Evolutionary conservation across 257 asterid species (phyloP).

Genomic region (Solanum pennellii): DNA sequence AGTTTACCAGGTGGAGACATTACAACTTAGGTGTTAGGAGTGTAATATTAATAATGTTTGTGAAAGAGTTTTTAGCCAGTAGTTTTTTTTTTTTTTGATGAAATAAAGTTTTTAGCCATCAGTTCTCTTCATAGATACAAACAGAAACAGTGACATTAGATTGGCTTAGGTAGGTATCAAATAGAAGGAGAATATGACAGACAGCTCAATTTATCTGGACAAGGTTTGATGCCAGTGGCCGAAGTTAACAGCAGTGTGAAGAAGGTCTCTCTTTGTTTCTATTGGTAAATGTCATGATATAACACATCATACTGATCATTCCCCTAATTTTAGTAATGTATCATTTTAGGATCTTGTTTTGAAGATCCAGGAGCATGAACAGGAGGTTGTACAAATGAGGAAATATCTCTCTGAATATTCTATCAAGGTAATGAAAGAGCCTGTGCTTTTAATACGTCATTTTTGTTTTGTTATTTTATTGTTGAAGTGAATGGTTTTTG

Average conservation of each 20-base stretch:
- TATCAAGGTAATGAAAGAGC: conserved; percentile 38
- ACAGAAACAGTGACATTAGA: not conserved
- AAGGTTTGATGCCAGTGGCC: conserved; percentile 40
- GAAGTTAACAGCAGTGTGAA: conserved; percentile 47
- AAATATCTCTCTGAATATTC: conserved; percentile 76
- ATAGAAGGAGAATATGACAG: conserved; percentile 38
- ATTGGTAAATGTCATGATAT: not conserved
- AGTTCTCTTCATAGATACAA: not conserved
- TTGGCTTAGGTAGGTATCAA: conserved; percentile 42
- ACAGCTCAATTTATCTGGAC: conserved; percentile 36
- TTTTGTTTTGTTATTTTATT: not conserved
- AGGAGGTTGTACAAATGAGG: conserved; percentile 70
- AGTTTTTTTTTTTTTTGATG: not conserved
- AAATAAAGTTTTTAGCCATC: not conserved
- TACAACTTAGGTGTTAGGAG: not conserved
- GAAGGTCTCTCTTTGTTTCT: conserved; percentile 37
- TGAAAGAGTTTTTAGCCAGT: not conserved
- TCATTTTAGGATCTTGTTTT: conserved; percentile 46
- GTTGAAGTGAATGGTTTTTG: conserved; percentile 3
- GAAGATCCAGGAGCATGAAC: conserved; percentile 71
- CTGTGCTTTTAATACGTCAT: conserved; percentile 1
- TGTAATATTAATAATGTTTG: not conserved
- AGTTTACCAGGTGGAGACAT: not conserved
- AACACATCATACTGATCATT: not conserved
- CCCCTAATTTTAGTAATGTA: not conserved